Evolutionary conservation across 345 rosid species (phyloP), one percentile per base, ranked within the genome.

Genomic region (Balakata baccata): DNA sequence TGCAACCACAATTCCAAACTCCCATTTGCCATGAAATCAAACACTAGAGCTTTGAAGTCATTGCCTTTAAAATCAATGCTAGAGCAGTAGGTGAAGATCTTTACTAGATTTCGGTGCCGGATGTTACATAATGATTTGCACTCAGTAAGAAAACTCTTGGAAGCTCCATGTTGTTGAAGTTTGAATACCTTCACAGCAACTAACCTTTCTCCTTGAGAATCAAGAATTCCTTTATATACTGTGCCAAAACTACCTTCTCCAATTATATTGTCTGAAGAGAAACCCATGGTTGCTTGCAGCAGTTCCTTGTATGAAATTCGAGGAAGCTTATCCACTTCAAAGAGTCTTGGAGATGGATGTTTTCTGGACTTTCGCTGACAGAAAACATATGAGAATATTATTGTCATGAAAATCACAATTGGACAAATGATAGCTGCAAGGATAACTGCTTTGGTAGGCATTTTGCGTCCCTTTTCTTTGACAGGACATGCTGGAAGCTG

Each of bases 11-110:
- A 29, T 29, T 69, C 70, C 13, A 67, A 12, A 49, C 57, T 49
- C 5, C 45, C 58, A 67, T 49, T 67, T 16, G 4, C n/a, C 72
- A 68, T 68, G 1, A 49, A 68, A n/a, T 68, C 71, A 16, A 47
- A 68, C 29, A 68, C 71, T 11, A 50, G 43, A 68, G 71, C 71
- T 50, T 68, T 68, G 17, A 68, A 68, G 17, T 68, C 45, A 25
- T 16, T 68, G 7, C 60, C 29, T 11, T 51, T 38, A 18, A 34
- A 68, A 29, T 68, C 71, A 51, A 51, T 34, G 12, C 58, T 34
- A 5, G 46, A 68, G 29, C 59, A 68, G 9, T 18, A 39, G 6
- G 71, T 68, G n/a, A 54, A 56, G 23, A 54, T 1, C 38, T 69
- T 69, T 13, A 69, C 64, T 0, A 69, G 63, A 39, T 71, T 71